Conservation (phyloP, 106 monocot genomes). For the Cymbidium sinense region DNA sequence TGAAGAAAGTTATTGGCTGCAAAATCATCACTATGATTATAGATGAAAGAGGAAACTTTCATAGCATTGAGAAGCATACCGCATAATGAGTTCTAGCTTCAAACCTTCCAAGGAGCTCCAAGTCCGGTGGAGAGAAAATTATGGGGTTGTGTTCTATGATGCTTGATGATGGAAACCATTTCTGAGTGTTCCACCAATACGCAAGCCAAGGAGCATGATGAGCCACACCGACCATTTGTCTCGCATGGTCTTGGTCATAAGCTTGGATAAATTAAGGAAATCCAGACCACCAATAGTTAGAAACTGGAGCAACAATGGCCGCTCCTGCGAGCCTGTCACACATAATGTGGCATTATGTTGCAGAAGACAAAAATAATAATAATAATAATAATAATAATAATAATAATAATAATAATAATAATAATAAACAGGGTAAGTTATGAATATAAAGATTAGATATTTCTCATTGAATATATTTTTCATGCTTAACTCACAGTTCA, state of each 20-base stretch:
- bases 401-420: too few relatives aligned
- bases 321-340: slow-evolving; percentile 67
- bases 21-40: too few relatives aligned
- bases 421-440: too few relatives aligned
- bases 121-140: slow-evolving; percentile 35
- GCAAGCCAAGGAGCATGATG: slow-evolving; percentile 65
- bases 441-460: too few relatives aligned
- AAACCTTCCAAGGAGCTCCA: slow-evolving; percentile 29
- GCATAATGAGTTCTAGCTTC: slow-evolving; percentile 9
- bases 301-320: slow-evolving; percentile 58
- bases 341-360: background rate
- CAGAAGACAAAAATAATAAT: too few relatives aligned
- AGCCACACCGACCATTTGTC: slow-evolving; percentile 61
- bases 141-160: slow-evolving; percentile 23
- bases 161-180: slow-evolving; percentile 56
- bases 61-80: slow-evolving; percentile 12
- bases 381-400: too few relatives aligned
- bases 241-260: slow-evolving; percentile 19
- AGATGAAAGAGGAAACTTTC: too few relatives aligned
- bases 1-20: too few relatives aligned
- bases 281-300: slow-evolving; percentile 76
- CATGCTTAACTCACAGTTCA: too few relatives aligned
- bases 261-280: slow-evolving; percentile 55
- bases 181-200: slow-evolving; percentile 90
- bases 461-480: too few relatives aligned